Evolutionary conservation across 331 rosid genomes (phyloP).

Genomic region (Spiraea crenata): DNA sequence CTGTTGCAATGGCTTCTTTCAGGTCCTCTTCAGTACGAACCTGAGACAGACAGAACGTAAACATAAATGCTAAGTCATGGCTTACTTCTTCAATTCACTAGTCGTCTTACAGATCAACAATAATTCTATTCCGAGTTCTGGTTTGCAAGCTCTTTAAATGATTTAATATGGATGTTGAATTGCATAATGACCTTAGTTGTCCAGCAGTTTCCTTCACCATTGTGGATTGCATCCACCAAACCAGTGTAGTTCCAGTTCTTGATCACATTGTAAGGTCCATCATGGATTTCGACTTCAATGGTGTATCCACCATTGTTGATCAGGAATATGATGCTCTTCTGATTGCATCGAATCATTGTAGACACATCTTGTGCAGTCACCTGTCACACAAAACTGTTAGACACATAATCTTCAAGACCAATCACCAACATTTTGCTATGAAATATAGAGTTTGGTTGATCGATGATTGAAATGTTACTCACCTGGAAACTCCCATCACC

Average conservation of each 20-base stretch:
- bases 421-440: not conserved
- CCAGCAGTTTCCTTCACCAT: slow-evolving; percentile 50
- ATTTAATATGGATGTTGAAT: not conserved
- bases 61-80: not conserved
- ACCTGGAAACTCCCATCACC: slow-evolving; percentile 57
- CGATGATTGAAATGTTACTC: not conserved
- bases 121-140: not conserved
- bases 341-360: slow-evolving; percentile 36
- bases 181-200: slow-evolving; percentile 28
- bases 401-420: not conserved
- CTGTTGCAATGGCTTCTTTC: slow-evolving; percentile 35
- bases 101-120: not conserved
- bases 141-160: not conserved
- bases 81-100: slow-evolving; percentile 1
- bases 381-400: slow-evolving; percentile 1
- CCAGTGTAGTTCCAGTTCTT: slow-evolving; percentile 55
- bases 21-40: slow-evolving; percentile 37
- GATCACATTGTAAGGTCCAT: slow-evolving; percentile 51
- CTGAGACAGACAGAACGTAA: slow-evolving; percentile 6
- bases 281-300: slow-evolving; percentile 53
- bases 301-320: slow-evolving; percentile 57
- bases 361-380: slow-evolving; percentile 54
- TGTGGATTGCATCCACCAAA: slow-evolving; percentile 46
- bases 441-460: not conserved
- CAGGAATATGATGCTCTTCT: slow-evolving; percentile 41